phyloP scores from a whole-genome alignment of 1,139 yeast species.

The Candida neerlandica region DNA sequence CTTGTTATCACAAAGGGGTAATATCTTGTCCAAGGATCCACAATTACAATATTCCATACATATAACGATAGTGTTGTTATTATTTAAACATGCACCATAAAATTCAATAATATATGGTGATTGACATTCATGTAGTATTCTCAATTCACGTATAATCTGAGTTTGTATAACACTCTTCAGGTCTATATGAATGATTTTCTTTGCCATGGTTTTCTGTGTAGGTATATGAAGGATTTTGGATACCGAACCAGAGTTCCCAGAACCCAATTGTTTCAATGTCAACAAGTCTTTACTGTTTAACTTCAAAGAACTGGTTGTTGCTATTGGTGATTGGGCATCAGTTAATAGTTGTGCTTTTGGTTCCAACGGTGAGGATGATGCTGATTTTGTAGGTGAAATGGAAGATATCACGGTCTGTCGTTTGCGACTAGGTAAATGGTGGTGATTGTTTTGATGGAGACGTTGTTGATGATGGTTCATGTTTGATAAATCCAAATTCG shows the following conservation, averaged over 20 bases:
- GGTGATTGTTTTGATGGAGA: conserved; percentile 9
- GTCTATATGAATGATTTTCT: conserved; percentile 84
- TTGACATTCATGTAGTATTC: conserved; percentile 88
- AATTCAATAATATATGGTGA: conserved; percentile 84
- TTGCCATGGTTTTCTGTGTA: conserved; percentile 86
- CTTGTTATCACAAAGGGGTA: conserved; percentile 49
- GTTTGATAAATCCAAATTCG: conserved; percentile 27
- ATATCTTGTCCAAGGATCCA: conserved; percentile 83
- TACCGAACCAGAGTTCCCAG: conserved; percentile 95
- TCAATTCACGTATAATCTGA: conserved; percentile 84
- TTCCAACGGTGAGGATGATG: conserved; percentile 24
- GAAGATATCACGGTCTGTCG: conserved; percentile 49
- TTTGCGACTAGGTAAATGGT: conserved; percentile 21
- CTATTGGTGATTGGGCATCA: conserved; percentile 32
- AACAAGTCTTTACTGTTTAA: conserved; percentile 71
- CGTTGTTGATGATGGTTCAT: conserved; percentile 9
- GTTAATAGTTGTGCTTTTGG: conserved; percentile 11
- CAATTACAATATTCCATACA: conserved; percentile 97
- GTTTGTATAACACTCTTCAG: conserved; percentile 79
- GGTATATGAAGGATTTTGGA: conserved; percentile 87
- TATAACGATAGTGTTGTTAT: conserved; percentile 69
- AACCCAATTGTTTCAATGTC: conserved; percentile 75
- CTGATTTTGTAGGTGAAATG: conserved; percentile 46
- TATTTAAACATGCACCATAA: conserved; percentile 81
- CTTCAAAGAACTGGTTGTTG: conserved; percentile 45